Percentiles rank a stretch among this genome's conserved stretches.
Conservation (phyloP, 345 rosid species). For the Salix udensis region DNA sequence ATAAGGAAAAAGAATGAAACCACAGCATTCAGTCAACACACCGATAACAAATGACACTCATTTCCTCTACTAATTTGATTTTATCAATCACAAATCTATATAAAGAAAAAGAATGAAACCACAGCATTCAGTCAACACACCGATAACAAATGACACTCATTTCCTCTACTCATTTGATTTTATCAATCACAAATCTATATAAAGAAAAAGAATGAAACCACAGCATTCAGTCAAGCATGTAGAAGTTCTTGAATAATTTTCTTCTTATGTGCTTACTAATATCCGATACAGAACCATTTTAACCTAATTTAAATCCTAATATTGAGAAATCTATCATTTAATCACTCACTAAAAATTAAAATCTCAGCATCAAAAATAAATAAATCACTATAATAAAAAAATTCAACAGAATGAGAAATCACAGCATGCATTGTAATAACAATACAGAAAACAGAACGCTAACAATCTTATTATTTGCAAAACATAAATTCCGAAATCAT, state of each 20-base stretch:
- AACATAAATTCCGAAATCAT: background rate
- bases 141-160: background rate
- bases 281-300: background rate
- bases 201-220: background rate
- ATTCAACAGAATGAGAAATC: background rate
- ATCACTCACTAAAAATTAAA: background rate
- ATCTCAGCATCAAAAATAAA: background rate
- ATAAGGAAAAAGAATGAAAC: background rate
- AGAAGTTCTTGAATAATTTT: background rate
- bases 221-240: background rate
- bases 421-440: background rate
- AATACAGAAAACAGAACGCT: background rate
- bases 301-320: background rate
- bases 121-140: background rate
- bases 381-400: background rate
- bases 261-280: no score
- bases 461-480: background rate
- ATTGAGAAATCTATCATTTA: background rate
- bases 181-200: background rate
- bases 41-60: background rate
- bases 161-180: background rate
- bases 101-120: background rate
- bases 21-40: background rate
- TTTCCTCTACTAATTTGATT: background rate
- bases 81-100: background rate